phyloP scores from a whole-genome alignment of 192 early-diverging fungal genomes.

The Backusella circina region DNA sequence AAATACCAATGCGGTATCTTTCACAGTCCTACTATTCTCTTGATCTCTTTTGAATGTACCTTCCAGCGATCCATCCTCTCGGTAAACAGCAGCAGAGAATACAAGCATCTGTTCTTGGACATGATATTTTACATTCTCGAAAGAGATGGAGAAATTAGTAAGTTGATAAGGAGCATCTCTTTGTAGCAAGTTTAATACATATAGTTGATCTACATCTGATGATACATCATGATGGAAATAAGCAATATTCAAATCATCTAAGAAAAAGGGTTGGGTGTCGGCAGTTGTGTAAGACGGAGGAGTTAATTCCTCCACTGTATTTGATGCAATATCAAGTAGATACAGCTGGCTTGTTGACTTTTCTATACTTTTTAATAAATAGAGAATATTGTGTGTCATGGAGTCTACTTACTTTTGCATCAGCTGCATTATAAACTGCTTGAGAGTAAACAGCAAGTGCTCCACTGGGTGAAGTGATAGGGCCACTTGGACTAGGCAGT shows the following conservation, averaged over 20 bases:
- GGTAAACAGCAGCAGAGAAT: slow-evolving; percentile 68
- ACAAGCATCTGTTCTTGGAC: slow-evolving; percentile 43
- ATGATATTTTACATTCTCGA: slow-evolving; percentile 56
- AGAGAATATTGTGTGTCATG: not conserved
- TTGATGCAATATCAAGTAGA: slow-evolving; percentile 41
- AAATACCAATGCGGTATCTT: slow-evolving; percentile 58
- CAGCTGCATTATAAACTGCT: slow-evolving; percentile 52
- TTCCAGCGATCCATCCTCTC: slow-evolving; percentile 41
- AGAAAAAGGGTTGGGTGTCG: slow-evolving; percentile 44
- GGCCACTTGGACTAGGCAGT: slow-evolving; percentile 49
- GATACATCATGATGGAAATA: slow-evolving; percentile 17
- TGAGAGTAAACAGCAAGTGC: slow-evolving; percentile 51
- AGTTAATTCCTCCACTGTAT: slow-evolving; percentile 40
- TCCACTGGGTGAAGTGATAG: slow-evolving; percentile 50
- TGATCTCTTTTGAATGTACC: slow-evolving; percentile 51
- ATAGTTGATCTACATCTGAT: slow-evolving; percentile 38
- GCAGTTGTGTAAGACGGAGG: slow-evolving; percentile 27
- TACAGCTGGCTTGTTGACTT: slow-evolving; percentile 54
- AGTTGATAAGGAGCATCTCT: slow-evolving; percentile 36
- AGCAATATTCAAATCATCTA: slow-evolving; percentile 41
- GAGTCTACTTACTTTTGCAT: slow-evolving; percentile 18
- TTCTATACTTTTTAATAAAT: slow-evolving; percentile 8
- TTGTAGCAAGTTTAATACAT: slow-evolving; percentile 30
- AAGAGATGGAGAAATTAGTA: slow-evolving; percentile 48
- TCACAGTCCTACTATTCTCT: slow-evolving; percentile 31